Base-by-base conservation (phyloP, 208 protist genomes). In the Crithidia acanthocephali region DNA sequence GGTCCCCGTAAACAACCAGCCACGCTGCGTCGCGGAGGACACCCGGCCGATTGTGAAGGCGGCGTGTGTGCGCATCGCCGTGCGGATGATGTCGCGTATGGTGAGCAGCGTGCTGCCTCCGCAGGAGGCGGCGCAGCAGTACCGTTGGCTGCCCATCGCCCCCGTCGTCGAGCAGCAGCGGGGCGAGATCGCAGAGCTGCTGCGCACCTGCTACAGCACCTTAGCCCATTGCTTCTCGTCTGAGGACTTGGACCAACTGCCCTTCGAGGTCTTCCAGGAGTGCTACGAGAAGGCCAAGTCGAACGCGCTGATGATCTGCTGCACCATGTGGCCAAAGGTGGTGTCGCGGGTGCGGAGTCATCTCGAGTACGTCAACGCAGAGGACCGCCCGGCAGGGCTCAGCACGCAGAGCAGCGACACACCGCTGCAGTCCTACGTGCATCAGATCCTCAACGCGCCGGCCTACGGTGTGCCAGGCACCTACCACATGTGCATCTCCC, bases 81-180 rank as follows among this genome's bases (percentile, higher is more conserved):
- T 90, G 53, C 84, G 91, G 3, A 95, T 95, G 91, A 69, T 95
- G 68, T 71, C 80, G 23, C 55, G 76, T 30, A 84, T 87, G 77
- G 64, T 88, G 23, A 84, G 86, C 58, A 76, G 80, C 74, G 78
- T 84, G 47, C 72, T 79, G 48, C 44, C 76, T 11, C 60, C 86
- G 56, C 68, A 70, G 16, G 84, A 90, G 64, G 83, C 85, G 0
- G 76, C 84, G 16, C 75, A 83, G 42, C 80, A 87, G 37, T 93
- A 83, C 52, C 78, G 88, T 6, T 94, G 85, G 85, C 67, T 94
- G 51, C 68, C 68, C 25, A 59, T 82, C 16, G 51, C 59, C 40
- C 52, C 67, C 15, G 47, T 33, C 5, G 84, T 86, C 35, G 63
- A 51, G 10, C 30, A 40, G 35, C 74, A 80, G 63, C 71, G 72